phyloP scores from a whole-genome alignment of 805 yeast genomes.

The Nakazawaea sp. region DNA sequence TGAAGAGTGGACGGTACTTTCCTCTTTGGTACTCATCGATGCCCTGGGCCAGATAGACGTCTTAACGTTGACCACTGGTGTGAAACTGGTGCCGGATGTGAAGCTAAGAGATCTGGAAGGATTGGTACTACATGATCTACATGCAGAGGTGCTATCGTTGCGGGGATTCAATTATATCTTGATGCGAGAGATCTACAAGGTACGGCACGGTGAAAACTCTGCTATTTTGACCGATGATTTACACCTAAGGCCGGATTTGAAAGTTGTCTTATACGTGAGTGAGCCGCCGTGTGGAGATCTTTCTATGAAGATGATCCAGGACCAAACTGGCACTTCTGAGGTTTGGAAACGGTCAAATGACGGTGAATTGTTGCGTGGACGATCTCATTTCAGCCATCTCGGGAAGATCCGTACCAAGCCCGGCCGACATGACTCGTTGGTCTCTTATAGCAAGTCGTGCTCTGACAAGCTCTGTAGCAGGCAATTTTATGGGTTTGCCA shows the following conservation, averaged over 20 bases:
- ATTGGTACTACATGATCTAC: conserved; percentile 72
- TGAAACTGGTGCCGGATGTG: conserved; percentile 64
- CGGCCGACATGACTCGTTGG: conserved; percentile 73
- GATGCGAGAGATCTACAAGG: conserved; percentile 1
- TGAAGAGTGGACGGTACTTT: conserved; percentile 78
- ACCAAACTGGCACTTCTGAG: conserved; percentile 12
- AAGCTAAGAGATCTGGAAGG: conserved; percentile 43
- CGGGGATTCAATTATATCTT: conserved; percentile 56
- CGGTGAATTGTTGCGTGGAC: conserved; percentile 42
- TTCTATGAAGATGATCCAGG: conserved; percentile 46
- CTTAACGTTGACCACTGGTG: conserved; percentile 69
- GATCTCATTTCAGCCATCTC: conserved; percentile 44
- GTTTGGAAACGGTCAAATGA: conserved; percentile 15
- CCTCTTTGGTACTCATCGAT: conserved; percentile 42
- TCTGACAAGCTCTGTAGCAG: conserved; percentile 72
- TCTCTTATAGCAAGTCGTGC: conserved; percentile 78
- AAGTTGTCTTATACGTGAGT: conserved; percentile 56
- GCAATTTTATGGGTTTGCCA: conserved; percentile 53
- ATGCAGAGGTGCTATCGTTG: conserved; percentile 78
- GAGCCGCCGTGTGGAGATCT: conserved; percentile 92
- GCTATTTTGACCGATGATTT: conserved; percentile 1
- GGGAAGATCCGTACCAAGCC: conserved; percentile 90
- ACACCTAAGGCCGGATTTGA: conserved; percentile 26
- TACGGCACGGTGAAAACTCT: conserved; percentile 12
- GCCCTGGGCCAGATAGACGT: conserved; percentile 22